phyloP scores from a whole-genome alignment of 129 eudicot genomes.

The Helichrysum umbraculigerum region DNA sequence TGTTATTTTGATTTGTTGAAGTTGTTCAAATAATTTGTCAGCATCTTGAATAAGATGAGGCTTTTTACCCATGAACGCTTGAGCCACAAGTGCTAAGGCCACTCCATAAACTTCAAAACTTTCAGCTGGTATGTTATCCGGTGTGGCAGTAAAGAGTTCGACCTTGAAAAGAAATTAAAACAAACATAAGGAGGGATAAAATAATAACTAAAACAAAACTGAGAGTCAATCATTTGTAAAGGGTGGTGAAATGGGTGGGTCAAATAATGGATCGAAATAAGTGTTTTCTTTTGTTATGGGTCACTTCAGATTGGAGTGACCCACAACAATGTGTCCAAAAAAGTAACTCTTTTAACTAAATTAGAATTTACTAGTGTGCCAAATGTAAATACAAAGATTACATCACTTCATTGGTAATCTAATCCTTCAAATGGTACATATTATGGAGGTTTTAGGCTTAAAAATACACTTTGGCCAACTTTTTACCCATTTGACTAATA shows the following conservation, averaged over 20 bases:
- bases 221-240: constrained; percentile 7
- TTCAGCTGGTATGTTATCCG: constrained; percentile 87
- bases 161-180: constrained; percentile 45
- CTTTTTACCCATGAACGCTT: constrained; percentile 77
- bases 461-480: background rate
- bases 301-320: background rate
- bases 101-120: constrained; percentile 92
- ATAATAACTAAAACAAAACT: background rate
- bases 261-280: background rate
- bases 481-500: too few relatives aligned
- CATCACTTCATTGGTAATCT: too few relatives aligned
- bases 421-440: too few relatives aligned
- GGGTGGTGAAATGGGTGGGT: constrained; percentile 5
- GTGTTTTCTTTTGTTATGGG: background rate
- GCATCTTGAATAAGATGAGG: constrained; percentile 91
- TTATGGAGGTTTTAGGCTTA: background rate
- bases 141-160: constrained; percentile 83
- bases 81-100: constrained; percentile 94
- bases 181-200: background rate
- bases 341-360: background rate
- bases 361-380: background rate
- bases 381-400: background rate
- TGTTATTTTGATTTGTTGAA: constrained; percentile 79
- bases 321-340: background rate
- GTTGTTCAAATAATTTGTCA: constrained; percentile 80